phyloP scores from a whole-genome alignment of 768 basidiomycete species.

The Neoboletus magnificus region DNA sequence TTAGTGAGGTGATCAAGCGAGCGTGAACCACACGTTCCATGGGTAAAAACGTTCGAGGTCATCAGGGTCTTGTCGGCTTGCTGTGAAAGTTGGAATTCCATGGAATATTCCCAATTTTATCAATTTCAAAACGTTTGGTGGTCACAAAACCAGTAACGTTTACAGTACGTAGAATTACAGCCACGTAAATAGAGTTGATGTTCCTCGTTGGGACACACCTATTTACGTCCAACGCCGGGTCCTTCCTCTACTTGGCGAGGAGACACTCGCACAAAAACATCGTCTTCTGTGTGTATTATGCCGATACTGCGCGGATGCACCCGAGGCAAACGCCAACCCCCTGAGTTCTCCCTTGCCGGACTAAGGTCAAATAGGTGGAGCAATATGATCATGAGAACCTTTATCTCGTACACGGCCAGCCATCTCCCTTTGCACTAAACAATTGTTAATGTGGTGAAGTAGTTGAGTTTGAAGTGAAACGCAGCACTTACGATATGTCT shows the following conservation, averaged over 20 bases:
- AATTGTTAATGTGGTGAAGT: not conserved
- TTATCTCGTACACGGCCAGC: slow-evolving; percentile 24
- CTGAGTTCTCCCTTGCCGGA: not conserved
- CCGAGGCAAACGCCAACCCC: slow-evolving; percentile 8
- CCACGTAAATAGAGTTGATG: too few relatives aligned
- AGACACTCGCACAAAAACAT: slow-evolving; percentile 8
- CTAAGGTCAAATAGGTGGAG: slow-evolving; percentile 13
- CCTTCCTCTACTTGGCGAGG: not conserved
- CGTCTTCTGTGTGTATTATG: slow-evolving; percentile 17
- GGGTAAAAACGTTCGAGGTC: too few relatives aligned
- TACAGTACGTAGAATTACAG: too few relatives aligned
- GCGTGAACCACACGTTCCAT: too few relatives aligned
- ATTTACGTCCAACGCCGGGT: too few relatives aligned
- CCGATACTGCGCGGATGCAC: slow-evolving; percentile 13
- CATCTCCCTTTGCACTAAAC: slow-evolving; percentile 25
- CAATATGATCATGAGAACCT: slow-evolving; percentile 15
- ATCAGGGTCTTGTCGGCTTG: too few relatives aligned
- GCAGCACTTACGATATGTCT: slow-evolving; percentile 14
- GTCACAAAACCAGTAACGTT: too few relatives aligned
- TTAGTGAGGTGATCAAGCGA: too few relatives aligned
- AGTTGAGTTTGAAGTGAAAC: not conserved
- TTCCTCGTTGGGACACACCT: too few relatives aligned
- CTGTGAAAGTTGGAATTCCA: too few relatives aligned
- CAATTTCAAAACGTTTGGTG: too few relatives aligned
- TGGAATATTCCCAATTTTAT: too few relatives aligned